Conservation (phyloP, 2,329 filamentous ascomycete genomes). For the Sordariomycetes sp. region DNA sequence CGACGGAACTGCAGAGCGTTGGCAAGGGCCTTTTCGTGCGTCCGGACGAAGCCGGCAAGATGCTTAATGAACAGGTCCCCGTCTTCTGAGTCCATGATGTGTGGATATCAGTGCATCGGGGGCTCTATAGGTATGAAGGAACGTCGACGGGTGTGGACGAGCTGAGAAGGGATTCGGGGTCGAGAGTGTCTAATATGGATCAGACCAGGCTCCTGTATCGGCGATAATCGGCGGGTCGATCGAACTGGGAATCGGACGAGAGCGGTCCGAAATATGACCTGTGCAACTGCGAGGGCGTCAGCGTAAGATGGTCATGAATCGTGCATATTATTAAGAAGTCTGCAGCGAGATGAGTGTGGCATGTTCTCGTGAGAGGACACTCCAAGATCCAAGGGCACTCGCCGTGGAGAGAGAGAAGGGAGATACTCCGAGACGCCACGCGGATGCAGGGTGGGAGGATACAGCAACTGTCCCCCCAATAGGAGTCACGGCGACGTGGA, state of each 20-base stretch:
- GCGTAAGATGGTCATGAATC: background rate
- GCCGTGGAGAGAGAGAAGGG: background rate
- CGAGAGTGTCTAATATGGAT: background rate
- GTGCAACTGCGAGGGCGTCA: background rate
- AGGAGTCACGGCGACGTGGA: background rate
- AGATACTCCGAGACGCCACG: background rate
- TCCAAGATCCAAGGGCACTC: background rate
- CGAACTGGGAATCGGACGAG: background rate
- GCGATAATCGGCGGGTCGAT: background rate
- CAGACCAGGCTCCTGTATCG: background rate
- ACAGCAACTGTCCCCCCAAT: background rate
- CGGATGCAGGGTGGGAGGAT: background rate
- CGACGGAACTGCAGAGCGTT: slow-evolving; percentile 85
- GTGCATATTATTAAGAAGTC: background rate
- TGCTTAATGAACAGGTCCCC: slow-evolving; percentile 89
- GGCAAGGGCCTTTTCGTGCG: slow-evolving; percentile 92
- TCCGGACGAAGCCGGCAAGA: slow-evolving; percentile 90
- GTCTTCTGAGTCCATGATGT: slow-evolving; percentile 79
- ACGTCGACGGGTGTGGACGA: background rate
- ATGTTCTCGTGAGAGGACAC: background rate
- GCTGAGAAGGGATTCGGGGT: background rate
- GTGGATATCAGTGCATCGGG: slow-evolving; percentile 12
- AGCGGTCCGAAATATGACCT: background rate
- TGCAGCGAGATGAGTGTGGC: background rate
- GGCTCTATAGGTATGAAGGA: slow-evolving; percentile 6